Percentiles rank a stretch among this genome's conserved stretches.
These are phyloP conservation scores for Eragrostis curvula DNA, from an alignment of 176 grass and related monocot species.

Conservation along the genomic window DNA sequence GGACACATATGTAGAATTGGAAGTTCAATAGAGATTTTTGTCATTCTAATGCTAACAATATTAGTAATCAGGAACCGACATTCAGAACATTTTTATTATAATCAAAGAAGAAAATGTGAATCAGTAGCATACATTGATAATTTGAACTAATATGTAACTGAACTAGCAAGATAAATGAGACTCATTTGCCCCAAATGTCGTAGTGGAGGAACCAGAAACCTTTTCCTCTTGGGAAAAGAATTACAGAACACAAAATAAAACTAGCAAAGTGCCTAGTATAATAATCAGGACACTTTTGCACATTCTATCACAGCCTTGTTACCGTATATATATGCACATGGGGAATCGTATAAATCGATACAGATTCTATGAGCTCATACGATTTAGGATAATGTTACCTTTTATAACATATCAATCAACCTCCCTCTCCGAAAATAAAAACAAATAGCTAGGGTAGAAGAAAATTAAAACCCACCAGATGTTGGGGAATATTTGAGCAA, in stretches of 20 bases:
- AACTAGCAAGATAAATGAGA: neutral
- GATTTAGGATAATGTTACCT: neutral
- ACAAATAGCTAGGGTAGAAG: neutral
- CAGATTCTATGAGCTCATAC: neutral
- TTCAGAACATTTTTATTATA: too few species aligned
- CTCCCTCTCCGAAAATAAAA: neutral
- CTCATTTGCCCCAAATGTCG: neutral
- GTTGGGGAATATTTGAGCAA: conserved; percentile 5
- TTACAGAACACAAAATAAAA: neutral
- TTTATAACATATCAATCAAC: neutral
- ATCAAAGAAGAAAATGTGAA: too few species aligned
- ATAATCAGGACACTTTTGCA: neutral
- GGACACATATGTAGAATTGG: neutral
- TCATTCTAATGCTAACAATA: too few species aligned
- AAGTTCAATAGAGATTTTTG: neutral
- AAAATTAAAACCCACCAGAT: neutral
- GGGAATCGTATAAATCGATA: neutral
- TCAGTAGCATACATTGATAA: neutral
- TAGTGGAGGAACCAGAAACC: conserved; percentile 4
- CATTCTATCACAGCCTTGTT: neutral
- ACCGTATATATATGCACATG: too few species aligned
- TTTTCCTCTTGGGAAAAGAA: neutral
- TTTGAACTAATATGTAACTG: neutral
- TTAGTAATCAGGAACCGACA: too few species aligned
- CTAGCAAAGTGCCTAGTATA: neutral